Percentiles rank a stretch among this genome's conserved stretches.
These are phyloP conservation scores for Schwanniomyces pseudopolymorphus DNA, from an alignment of 805 yeast species.

Conservation along the genomic window DNA sequence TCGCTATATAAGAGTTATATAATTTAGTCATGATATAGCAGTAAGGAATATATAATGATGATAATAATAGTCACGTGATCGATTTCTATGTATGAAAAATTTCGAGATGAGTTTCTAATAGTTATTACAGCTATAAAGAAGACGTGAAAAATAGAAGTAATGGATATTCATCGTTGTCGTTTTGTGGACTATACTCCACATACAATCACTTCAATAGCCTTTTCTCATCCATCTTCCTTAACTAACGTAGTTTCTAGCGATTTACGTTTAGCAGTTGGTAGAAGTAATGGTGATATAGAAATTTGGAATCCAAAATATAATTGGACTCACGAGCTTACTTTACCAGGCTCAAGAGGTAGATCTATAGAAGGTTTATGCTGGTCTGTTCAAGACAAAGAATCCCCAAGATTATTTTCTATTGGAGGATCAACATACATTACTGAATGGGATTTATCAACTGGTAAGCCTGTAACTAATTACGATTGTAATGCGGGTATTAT, in stretches of 20 bases:
- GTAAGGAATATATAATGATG: neutral
- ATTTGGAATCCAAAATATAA: constrained; percentile 85
- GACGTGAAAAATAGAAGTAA: constrained; percentile 16
- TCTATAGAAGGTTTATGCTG: constrained; percentile 90
- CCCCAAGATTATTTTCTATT: constrained; percentile 78
- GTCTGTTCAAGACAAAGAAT: constrained; percentile 51
- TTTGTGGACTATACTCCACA: constrained; percentile 89
- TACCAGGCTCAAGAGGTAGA: constrained; percentile 79
- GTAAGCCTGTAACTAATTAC: constrained; percentile 68
- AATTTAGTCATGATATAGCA: neutral
- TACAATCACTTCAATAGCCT: constrained; percentile 76
- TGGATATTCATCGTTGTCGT: constrained; percentile 87
- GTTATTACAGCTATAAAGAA: neutral
- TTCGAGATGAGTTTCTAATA: constrained; percentile 15
- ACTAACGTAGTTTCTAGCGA: constrained; percentile 44
- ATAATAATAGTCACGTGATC: constrained; percentile 2
- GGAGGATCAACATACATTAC: constrained; percentile 92
- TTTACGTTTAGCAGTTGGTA: constrained; percentile 83
- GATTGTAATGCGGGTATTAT: constrained; percentile 93
- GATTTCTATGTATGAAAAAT: constrained; percentile 11
- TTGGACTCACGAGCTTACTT: constrained; percentile 74
- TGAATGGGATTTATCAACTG: constrained; percentile 85
- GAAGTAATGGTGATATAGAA: constrained; percentile 93
- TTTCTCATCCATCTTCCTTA: constrained; percentile 57
- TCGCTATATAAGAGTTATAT: constrained; percentile 43